Conservation (phyloP, 768 basidiomycete species). For the Hebeloma cylindrosporum region DNA sequence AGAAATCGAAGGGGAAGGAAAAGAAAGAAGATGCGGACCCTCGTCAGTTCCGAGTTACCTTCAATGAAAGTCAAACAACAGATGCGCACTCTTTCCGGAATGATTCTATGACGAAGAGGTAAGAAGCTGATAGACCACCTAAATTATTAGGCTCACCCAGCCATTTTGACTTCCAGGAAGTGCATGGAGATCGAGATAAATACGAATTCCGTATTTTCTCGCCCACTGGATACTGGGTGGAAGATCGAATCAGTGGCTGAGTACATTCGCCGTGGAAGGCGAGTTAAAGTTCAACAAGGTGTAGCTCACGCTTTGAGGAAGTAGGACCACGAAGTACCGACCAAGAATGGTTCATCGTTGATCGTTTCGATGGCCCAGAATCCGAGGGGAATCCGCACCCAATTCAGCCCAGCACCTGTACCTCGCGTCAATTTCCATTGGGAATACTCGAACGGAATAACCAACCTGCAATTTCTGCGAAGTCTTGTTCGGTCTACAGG, state of each 20-base stretch:
- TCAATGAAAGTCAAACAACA: conserved; percentile 1
- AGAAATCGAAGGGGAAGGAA: conserved; percentile 5
- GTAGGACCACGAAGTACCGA: conserved; percentile 71
- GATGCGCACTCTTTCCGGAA: conserved; percentile 35
- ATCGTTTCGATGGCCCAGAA: conserved; percentile 87
- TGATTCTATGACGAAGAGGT: conserved; percentile 32
- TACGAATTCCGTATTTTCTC: conserved; percentile 89
- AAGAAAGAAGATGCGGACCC: conserved; percentile 2
- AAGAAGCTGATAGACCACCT: conserved; percentile 13
- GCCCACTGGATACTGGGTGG: conserved; percentile 72
- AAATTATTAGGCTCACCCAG: conserved; percentile 47
- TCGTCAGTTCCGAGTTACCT: conserved; percentile 5
- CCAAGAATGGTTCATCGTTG: conserved; percentile 78
- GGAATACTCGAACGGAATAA: conserved; percentile 1
- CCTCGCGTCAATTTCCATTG: conserved; percentile 54
- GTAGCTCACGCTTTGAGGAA: conserved; percentile 44
- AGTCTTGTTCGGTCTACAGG: conserved; percentile 35
- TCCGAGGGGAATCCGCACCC: conserved; percentile 80
- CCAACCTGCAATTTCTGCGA: conserved; percentile 37
- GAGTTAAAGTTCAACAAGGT: conserved; percentile 14
- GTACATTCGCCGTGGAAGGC: conserved; percentile 4
- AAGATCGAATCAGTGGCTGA: conserved; percentile 45
- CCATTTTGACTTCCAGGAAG: conserved; percentile 82
- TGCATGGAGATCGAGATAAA: conserved; percentile 79
- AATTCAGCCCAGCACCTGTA: conserved; percentile 78